Base-by-base conservation (phyloP, 352 stramenopile species). In the Phytophthora ramorum region DNA sequence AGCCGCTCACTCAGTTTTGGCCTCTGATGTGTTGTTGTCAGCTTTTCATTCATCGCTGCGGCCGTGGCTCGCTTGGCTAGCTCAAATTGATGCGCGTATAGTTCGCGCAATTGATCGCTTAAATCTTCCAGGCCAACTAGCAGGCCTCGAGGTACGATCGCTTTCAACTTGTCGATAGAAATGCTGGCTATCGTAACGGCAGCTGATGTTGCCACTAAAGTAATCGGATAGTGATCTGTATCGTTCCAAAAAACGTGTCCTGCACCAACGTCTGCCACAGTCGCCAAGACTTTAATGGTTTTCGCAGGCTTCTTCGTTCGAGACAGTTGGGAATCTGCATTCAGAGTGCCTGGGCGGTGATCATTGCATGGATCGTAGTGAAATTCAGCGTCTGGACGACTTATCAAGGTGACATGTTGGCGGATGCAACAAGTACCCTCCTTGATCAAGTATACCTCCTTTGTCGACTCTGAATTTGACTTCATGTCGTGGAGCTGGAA, bases 231-330 rank as follows among this genome's bases (percentile, higher is more conserved):
- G 0, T 53, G 22, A 16, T 52, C 48, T 0, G 26, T 56, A n/a
- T 89, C 66, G 32, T 89, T 63, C 78, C 78, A 91, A 40, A 89
- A 87, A 7, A 88, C 51, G 41, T 91, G 80, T 1, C 82, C 80
- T 5, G 52, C 60, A n/a, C 37, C 57, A 5, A 89, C 80, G 38
- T 91, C 74, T 10, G 77, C 78, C 38, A 91, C 79, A 3, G 82
- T 81, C 28, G 75, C 76, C 44, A 85, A 44, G 34, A 87, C 62
- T 37, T 69, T 78, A 2, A 81, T 52, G 12, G 14, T 47, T 48
- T 60, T 58, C 40, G 34, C n/a, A 14, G 2, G 9, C 54, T 54
- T 56, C 14, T 41, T 53, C 26, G 37, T 16, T 26, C 30, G 52
- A 53, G 24, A 7, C 17, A 26, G 20, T 10, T 50, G 16, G 13